These are phyloP conservation scores for Clavispora phyllophila DNA, from an alignment of 805 yeast species.

Conservation along the genomic window DNA sequence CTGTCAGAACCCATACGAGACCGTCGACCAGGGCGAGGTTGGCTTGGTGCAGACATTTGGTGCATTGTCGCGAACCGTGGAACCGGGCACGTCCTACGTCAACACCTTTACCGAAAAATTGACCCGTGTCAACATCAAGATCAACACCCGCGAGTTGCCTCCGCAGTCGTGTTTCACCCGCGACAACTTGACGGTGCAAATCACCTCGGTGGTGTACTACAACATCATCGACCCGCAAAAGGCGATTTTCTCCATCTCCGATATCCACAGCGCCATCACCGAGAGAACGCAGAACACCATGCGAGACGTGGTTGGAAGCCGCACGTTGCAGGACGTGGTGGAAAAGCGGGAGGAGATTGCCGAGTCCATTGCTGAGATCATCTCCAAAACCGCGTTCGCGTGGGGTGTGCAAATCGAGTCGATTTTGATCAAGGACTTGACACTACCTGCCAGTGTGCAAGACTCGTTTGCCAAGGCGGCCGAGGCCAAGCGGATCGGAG, in stretches of 20 bases:
- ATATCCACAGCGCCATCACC: slow-evolving; percentile 50
- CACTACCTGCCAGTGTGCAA: slow-evolving; percentile 50
- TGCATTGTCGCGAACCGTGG: slow-evolving; percentile 57
- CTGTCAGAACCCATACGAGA: slow-evolving; percentile 56
- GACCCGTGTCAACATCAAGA: slow-evolving; percentile 46
- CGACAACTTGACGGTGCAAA: slow-evolving; percentile 59
- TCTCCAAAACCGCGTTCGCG: slow-evolving; percentile 53
- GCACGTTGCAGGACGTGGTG: slow-evolving; percentile 64
- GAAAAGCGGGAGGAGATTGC: slow-evolving; percentile 69
- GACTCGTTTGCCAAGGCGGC: slow-evolving; percentile 67
- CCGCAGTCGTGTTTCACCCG: slow-evolving; percentile 67
- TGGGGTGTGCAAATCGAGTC: slow-evolving; percentile 73
- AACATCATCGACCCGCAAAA: slow-evolving; percentile 64
- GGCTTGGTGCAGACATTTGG: slow-evolving; percentile 67
- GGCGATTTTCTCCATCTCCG: slow-evolving; percentile 53
- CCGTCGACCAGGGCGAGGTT: slow-evolving; percentile 62
- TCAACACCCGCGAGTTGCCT: slow-evolving; percentile 59
- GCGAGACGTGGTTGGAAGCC: slow-evolving; percentile 65
- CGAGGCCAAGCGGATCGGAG: slow-evolving; percentile 71
- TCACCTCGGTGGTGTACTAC: slow-evolving; percentile 64
- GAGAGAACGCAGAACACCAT: slow-evolving; percentile 71
- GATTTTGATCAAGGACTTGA: slow-evolving; percentile 62
- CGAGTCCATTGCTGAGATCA: slow-evolving; percentile 54
- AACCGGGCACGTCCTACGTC: slow-evolving; percentile 63
- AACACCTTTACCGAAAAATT: slow-evolving; percentile 61